phyloP scores from a whole-genome alignment of 805 yeast species.

The Barnettozyma siamensis region DNA sequence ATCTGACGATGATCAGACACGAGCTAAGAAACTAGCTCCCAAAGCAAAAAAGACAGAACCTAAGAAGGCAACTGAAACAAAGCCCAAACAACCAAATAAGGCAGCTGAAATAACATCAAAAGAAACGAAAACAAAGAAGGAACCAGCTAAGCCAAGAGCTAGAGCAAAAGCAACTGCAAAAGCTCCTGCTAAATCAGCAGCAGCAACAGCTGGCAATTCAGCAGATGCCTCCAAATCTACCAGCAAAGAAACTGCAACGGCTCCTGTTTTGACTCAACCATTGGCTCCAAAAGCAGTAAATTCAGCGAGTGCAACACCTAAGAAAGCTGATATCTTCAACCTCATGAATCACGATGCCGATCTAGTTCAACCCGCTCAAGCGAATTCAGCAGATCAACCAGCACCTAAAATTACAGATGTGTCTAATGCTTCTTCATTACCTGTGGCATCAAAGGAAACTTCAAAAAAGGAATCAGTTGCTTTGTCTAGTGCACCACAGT shows the following conservation, averaged over 20 bases:
- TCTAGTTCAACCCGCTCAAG: background rate
- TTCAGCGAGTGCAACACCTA: too few species aligned
- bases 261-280: background rate
- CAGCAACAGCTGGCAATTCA: background rate
- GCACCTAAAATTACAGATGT: background rate
- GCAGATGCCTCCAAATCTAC: background rate
- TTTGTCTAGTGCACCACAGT: too few species aligned
- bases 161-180: too few species aligned
- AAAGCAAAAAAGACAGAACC: background rate
- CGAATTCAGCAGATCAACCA: background rate
- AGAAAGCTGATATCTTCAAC: conserved; percentile 7
- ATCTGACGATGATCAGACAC: background rate
- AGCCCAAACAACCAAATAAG: background rate
- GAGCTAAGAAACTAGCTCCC: background rate
- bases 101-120: background rate
- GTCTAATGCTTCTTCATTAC: background rate
- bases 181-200: background rate
- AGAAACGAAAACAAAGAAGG: background rate
- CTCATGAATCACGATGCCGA: conserved; percentile 9
- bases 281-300: background rate
- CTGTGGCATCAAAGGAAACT: too few species aligned
- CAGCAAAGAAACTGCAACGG: too few species aligned
- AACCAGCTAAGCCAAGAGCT: background rate
- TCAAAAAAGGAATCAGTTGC: too few species aligned
- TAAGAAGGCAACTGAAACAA: background rate